Conservation (phyloP, 202 grass and related monocot species). For the Hordeum pubiflorum region DNA sequence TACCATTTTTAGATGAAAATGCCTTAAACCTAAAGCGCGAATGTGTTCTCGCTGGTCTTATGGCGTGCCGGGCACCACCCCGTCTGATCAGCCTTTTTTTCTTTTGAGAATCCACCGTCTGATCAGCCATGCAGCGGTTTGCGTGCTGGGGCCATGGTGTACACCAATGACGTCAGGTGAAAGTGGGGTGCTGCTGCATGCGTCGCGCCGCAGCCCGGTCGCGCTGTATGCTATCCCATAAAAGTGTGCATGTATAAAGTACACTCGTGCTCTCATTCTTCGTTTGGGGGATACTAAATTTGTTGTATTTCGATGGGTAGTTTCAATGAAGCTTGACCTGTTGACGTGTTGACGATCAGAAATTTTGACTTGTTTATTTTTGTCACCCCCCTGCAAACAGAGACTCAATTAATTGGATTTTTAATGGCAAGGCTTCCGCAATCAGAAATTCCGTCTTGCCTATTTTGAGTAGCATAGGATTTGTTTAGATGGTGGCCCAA, state of each 20-base stretch:
- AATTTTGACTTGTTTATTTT: background rate
- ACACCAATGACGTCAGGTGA: background rate
- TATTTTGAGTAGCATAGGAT: background rate
- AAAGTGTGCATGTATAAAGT: background rate
- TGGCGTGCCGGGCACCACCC: background rate
- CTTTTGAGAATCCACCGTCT: too few species aligned
- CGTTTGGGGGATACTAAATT: background rate
- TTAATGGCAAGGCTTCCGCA: slow-evolving; percentile 12
- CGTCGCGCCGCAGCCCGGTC: background rate
- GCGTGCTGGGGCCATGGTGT: background rate
- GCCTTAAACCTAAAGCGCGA: background rate
- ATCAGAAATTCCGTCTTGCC: background rate
- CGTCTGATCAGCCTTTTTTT: too few species aligned
- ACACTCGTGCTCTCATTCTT: background rate
- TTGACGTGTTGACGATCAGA: background rate
- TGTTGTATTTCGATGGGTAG: background rate
- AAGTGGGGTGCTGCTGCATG: background rate
- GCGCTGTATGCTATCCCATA: background rate
- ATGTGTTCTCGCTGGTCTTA: background rate
- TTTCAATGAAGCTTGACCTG: background rate
- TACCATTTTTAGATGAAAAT: background rate
- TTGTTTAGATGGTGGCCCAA: too few species aligned
- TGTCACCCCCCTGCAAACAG: background rate
- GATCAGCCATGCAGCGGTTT: background rate
- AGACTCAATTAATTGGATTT: background rate